Base-by-base conservation (phyloP, 2,329 filamentous ascomycete species). In the Pseudogymnoascus sp. region DNA sequence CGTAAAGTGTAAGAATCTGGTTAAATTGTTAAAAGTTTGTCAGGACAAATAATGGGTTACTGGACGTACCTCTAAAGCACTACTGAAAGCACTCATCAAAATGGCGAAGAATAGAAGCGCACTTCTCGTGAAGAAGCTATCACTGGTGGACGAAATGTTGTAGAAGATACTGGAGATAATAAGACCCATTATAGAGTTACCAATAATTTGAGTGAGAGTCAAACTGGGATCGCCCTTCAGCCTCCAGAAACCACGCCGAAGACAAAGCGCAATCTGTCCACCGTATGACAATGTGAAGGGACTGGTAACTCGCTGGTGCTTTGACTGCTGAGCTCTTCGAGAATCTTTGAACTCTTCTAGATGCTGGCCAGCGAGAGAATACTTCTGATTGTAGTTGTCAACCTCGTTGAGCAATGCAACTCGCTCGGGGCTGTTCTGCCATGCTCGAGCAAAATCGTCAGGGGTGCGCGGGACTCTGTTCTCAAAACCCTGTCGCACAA, bases 1-100 rank as follows among this genome's bases (percentile, higher is more conserved):
- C 71, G 84, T 83, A 78, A 4, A 96, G 82, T 0, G 90, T 92
- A 35, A 95, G 76, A 72, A 96, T 95, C 80, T 88, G 38, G 96
- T 21, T 19, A 42, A 42, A 21, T 42, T 9, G 19, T 42, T 42
- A 42, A 11, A 7, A 42, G 17, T 42, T 42, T 42, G 38, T 21
- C 17, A 19, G 38, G 38, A 42, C 17, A 11, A 42, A 42, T 21
- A 42, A 42, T 42, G 17, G 38, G 88, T 50, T 86, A 80, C 70
- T 90, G 87, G 31, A 81, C 79, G 74, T 68, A 77, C 76, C 69
- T 87, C 84, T 26, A 81, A 73, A 59, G 82, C 82, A 68, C 80
- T 82, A 65, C 79, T 79, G 68, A 87, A 86, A 17, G 83, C 85
- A 70, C 86, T 87, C 70, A 87, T 80, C 61, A 88, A 73, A 50